These are phyloP conservation scores for Setaria viridis DNA, from an alignment of 202 grass and related monocot species.

Conservation along the genomic window DNA sequence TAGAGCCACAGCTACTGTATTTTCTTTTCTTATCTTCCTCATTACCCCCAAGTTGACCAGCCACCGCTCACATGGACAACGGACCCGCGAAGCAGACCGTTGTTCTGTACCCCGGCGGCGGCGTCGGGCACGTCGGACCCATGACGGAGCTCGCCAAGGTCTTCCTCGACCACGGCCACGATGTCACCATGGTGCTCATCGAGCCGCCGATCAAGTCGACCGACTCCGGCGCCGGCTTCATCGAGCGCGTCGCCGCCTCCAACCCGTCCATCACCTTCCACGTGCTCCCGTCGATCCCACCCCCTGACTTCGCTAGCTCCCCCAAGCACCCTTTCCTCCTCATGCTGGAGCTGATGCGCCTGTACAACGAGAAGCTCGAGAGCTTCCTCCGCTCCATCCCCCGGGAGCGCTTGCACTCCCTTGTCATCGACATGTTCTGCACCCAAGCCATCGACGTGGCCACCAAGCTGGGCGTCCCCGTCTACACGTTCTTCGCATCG, in stretches of 20 bases:
- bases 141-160: constrained; percentile 55
- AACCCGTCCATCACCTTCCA: constrained; percentile 70
- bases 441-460: constrained; percentile 50
- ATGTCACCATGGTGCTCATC: constrained; percentile 52
- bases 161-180: constrained; percentile 42
- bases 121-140: constrained; percentile 54
- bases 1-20: not conserved
- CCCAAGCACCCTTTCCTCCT: constrained; percentile 41
- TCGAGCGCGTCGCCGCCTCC: constrained; percentile 41
- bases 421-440: constrained; percentile 74
- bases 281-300: constrained; percentile 50
- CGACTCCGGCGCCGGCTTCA: not conserved
- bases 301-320: constrained; percentile 29
- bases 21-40: no score
- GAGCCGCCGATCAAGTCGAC: constrained; percentile 26
- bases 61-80: not conserved
- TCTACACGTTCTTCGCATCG: constrained; percentile 51
- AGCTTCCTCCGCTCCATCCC: constrained; percentile 53
- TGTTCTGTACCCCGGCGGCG: constrained; percentile 45
- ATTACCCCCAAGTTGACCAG: not conserved
- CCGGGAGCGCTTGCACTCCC: constrained; percentile 27
- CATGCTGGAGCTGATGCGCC: constrained; percentile 4
- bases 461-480: constrained; percentile 47
- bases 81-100: constrained; percentile 43
- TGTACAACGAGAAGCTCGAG: constrained; percentile 50